These are phyloP conservation scores for Linnemannia exigua DNA, from an alignment of 192 early-diverging fungal genomes.

Conservation along the genomic window DNA sequence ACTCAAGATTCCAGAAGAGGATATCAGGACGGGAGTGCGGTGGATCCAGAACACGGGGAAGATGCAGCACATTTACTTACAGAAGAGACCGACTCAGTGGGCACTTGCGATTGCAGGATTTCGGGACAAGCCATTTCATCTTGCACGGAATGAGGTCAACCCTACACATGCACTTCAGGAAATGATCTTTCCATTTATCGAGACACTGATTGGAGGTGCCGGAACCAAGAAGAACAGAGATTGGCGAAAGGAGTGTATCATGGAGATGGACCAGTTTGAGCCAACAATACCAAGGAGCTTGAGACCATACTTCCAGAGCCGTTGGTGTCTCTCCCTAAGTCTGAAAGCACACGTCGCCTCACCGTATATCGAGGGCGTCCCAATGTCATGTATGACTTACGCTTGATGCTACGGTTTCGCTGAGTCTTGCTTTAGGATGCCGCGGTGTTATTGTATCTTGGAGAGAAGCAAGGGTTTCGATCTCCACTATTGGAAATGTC, in stretches of 20 bases:
- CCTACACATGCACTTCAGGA: neutral
- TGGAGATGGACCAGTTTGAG: slow-evolving; percentile 6
- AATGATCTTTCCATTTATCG: slow-evolving; percentile 14
- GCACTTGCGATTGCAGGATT: slow-evolving; percentile 21
- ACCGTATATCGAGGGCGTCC: neutral
- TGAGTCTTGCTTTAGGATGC: neutral
- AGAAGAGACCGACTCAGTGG: neutral
- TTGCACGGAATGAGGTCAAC: neutral
- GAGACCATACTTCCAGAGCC: neutral
- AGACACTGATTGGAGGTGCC: neutral
- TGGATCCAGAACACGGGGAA: slow-evolving; percentile 10
- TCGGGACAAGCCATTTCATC: neutral
- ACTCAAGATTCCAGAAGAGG: neutral
- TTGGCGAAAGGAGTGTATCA: neutral
- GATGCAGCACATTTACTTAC: neutral
- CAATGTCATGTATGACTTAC: neutral
- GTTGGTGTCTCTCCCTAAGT: neutral
- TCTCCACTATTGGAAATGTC: neutral
- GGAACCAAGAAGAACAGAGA: neutral
- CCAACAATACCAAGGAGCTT: neutral
- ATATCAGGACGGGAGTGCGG: slow-evolving; percentile 10
- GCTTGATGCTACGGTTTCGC: neutral
- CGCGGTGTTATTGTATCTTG: neutral
- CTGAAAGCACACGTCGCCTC: neutral
- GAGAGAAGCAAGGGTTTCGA: neutral